phyloP scores from a whole-genome alignment of 2,329 filamentous ascomycete species.

The Fusarium nodosum region DNA sequence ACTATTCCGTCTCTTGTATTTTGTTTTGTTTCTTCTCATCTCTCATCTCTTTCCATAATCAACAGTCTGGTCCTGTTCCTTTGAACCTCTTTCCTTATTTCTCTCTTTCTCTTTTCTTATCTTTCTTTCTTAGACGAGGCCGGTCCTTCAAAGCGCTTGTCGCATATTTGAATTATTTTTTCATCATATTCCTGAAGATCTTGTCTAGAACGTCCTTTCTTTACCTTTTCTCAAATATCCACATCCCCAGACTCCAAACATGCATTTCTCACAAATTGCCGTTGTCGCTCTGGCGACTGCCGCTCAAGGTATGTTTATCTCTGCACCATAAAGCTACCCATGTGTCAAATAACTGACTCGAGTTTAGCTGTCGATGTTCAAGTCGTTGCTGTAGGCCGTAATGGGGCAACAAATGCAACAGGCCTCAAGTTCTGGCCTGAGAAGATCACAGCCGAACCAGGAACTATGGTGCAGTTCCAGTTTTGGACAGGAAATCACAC shows the following conservation, averaged over 20 bases:
- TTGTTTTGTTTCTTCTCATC: constrained; percentile 40
- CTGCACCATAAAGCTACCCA: neutral
- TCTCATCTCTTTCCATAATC: constrained; percentile 43
- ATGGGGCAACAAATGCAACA: constrained; percentile 62
- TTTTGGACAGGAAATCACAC: constrained; percentile 81
- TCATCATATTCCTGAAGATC: constrained; percentile 5
- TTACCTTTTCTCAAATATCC: constrained; percentile 35
- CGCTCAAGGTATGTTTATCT: constrained; percentile 59
- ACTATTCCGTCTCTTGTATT: constrained; percentile 54
- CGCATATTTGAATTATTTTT: constrained; percentile 39
- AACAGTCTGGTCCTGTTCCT: constrained; percentile 45
- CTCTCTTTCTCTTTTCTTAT: constrained; percentile 49
- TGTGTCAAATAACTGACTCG: constrained; percentile 15
- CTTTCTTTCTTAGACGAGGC: constrained; percentile 49
- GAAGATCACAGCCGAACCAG: constrained; percentile 72
- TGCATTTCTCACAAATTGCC: constrained; percentile 65
- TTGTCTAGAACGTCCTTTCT: constrained; percentile 47
- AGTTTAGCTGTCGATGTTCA: constrained; percentile 63
- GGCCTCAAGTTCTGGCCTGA: constrained; percentile 74
- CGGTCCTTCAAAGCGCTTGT: constrained; percentile 53
- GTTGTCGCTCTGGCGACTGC: constrained; percentile 63
- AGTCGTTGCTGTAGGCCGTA: constrained; percentile 73
- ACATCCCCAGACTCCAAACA: constrained; percentile 54
- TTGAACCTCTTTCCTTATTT: constrained; percentile 45
- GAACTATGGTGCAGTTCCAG: constrained; percentile 76